Percentiles rank a stretch among this genome's conserved stretches.
These are phyloP conservation scores for Chlamydomonas sphaeroides DNA, from an alignment of 139 green algal species.

Conservation along the genomic window DNA sequence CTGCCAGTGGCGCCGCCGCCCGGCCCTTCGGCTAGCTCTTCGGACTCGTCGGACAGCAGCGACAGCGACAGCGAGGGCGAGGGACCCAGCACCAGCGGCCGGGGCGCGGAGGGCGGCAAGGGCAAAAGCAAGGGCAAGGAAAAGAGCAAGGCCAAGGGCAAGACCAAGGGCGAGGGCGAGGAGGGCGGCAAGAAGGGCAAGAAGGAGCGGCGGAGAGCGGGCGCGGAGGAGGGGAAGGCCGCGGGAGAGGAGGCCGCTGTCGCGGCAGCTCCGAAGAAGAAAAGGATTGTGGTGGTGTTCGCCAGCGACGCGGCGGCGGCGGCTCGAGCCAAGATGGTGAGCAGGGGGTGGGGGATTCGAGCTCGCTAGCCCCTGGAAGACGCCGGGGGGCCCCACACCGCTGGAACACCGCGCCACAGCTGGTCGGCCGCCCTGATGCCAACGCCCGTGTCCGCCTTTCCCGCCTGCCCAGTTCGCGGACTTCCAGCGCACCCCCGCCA, in stretches of 20 bases:
- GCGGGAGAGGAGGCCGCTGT: not conserved
- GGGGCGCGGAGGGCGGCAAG: slow-evolving; percentile 11
- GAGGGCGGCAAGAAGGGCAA: not conserved
- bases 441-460: not conserved
- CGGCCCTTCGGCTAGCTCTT: not conserved
- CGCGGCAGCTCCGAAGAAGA: slow-evolving; percentile 22
- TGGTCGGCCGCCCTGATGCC: no score
- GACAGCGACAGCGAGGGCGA: not conserved
- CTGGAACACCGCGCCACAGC: no score
- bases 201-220: not conserved
- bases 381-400: no score
- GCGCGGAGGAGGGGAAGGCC: not conserved
- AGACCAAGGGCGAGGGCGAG: not conserved
- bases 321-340: slow-evolving; percentile 3
- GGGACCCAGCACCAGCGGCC: slow-evolving; percentile 45
- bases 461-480: slow-evolving; percentile 14
- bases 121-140: not conserved
- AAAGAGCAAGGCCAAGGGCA: not conserved
- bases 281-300: slow-evolving; percentile 56
- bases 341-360: no score
- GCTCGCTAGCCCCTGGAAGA: no score
- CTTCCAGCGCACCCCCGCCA: slow-evolving; percentile 58
- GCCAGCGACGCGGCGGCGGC: slow-evolving; percentile 16
- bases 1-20: not conserved
- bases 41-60: not conserved